phyloP scores from a whole-genome alignment of 768 basidiomycete species.

The Mycena amicta region DNA sequence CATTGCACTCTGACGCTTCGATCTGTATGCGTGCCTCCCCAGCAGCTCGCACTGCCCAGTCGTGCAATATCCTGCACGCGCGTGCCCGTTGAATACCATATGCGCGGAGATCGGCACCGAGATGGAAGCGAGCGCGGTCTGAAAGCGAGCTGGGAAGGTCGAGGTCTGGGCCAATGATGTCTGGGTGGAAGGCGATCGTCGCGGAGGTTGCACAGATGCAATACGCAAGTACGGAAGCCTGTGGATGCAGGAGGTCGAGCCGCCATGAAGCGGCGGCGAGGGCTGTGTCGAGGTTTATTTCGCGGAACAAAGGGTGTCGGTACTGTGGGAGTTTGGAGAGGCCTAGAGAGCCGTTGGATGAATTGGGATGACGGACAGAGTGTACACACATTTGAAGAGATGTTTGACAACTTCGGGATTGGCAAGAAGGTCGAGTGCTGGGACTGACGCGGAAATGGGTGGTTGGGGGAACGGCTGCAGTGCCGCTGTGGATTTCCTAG shows the following conservation, averaged over 20 bases:
- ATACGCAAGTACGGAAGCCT: conserved; percentile 11
- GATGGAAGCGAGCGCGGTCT: background rate
- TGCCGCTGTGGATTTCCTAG: background rate
- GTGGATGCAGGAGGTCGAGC: conserved; percentile 5
- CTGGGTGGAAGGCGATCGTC: conserved; percentile 4
- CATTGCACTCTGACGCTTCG: background rate
- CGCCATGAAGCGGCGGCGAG: conserved; percentile 2
- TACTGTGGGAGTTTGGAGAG: background rate
- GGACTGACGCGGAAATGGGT: background rate
- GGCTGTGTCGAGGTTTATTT: background rate
- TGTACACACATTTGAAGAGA: background rate
- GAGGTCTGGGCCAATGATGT: conserved; percentile 5
- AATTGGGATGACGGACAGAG: background rate
- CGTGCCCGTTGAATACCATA: background rate
- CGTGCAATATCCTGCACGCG: background rate
- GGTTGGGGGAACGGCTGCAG: background rate
- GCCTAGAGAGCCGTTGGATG: background rate
- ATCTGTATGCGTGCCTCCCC: background rate
- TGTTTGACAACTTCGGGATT: background rate
- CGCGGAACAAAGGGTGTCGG: conserved; percentile 7
- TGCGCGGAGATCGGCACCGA: background rate
- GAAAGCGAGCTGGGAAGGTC: background rate
- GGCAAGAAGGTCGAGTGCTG: background rate
- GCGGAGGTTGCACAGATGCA: conserved; percentile 13
- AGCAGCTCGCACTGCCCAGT: background rate